phyloP scores from a whole-genome alignment of 495 filamentous ascomycete species.

The Penicillium lividum region DNA sequence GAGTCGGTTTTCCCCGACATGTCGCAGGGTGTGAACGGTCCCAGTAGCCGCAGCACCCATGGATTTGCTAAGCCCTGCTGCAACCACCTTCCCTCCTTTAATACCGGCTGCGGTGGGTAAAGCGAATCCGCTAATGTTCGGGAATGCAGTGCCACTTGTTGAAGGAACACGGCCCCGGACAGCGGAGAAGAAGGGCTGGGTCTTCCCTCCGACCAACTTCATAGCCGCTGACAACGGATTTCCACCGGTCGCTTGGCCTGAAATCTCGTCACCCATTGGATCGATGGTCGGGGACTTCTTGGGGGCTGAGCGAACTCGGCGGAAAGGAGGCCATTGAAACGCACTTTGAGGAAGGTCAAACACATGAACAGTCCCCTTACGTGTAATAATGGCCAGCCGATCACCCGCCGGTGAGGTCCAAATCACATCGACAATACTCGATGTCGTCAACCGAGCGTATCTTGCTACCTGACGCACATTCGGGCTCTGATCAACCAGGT shows the following conservation, averaged over 20 bases:
- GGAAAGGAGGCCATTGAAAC: slow-evolving; percentile 86
- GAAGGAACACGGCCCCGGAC: slow-evolving; percentile 53
- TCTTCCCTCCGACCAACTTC: slow-evolving; percentile 53
- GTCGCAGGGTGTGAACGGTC: slow-evolving; percentile 75
- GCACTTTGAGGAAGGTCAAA: slow-evolving; percentile 81
- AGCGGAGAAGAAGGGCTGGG: slow-evolving; percentile 60
- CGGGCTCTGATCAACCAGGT: slow-evolving; percentile 28
- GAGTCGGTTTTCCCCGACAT: slow-evolving; percentile 81
- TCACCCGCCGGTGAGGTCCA: slow-evolving; percentile 85
- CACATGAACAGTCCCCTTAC: slow-evolving; percentile 90
- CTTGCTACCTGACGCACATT: slow-evolving; percentile 80
- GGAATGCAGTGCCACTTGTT: slow-evolving; percentile 47
- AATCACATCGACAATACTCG: slow-evolving; percentile 83
- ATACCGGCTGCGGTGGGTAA: slow-evolving; percentile 66
- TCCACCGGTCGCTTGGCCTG: slow-evolving; percentile 54
- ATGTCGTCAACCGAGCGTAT: slow-evolving; percentile 87
- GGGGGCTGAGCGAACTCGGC: slow-evolving; percentile 55
- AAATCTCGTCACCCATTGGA: slow-evolving; percentile 39
- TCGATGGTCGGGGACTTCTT: slow-evolving; percentile 33
- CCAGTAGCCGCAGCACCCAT: slow-evolving; percentile 78
- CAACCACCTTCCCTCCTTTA: slow-evolving; percentile 76
- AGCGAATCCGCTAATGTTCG: slow-evolving; percentile 47
- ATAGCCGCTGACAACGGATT: slow-evolving; percentile 67
- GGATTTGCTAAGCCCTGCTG: slow-evolving; percentile 79
- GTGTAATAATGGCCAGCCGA: slow-evolving; percentile 79